Percentiles rank a stretch among this genome's conserved stretches.
Evolutionary conservation across 306 rosid genomes (phyloP).

Genomic region (Styphnolobium japonicum): DNA sequence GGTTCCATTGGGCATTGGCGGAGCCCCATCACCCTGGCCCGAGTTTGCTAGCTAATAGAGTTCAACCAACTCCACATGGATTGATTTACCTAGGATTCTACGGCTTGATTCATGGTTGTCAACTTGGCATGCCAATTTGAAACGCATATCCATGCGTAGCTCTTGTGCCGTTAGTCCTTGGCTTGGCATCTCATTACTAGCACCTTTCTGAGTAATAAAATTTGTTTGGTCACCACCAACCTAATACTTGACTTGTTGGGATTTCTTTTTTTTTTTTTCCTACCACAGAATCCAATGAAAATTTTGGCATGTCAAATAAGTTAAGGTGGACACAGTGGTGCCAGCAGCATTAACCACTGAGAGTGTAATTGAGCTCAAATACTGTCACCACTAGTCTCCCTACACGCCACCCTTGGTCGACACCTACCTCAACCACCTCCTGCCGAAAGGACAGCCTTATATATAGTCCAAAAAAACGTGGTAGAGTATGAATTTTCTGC

Average conservation of each 20-base stretch:
- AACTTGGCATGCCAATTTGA: conserved; percentile 9
- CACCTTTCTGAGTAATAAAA: background rate
- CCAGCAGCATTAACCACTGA: background rate
- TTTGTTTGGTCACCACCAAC: background rate
- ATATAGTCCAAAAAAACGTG: background rate
- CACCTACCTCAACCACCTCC: background rate
- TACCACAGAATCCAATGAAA: conserved; percentile 30
- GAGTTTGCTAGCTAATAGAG: background rate
- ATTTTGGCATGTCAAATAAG: background rate
- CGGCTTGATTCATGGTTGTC: background rate
- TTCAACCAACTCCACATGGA: background rate
- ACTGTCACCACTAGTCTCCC: background rate
- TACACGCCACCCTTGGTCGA: background rate
- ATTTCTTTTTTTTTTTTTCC: background rate
- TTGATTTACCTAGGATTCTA: conserved; percentile 36
- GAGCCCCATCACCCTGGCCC: conserved; percentile 20
- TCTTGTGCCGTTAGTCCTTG: background rate
- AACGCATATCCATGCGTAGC: background rate
- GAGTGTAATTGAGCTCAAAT: background rate
- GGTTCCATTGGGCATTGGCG: conserved; percentile 5
- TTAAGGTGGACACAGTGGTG: background rate
- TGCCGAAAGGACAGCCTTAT: background rate
- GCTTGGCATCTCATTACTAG: conserved; percentile 8
- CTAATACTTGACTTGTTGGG: conserved; percentile 25
- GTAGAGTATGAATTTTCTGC: background rate